Conservation (phyloP, 208 protist genomes). For the Crithidia sp. region DNA sequence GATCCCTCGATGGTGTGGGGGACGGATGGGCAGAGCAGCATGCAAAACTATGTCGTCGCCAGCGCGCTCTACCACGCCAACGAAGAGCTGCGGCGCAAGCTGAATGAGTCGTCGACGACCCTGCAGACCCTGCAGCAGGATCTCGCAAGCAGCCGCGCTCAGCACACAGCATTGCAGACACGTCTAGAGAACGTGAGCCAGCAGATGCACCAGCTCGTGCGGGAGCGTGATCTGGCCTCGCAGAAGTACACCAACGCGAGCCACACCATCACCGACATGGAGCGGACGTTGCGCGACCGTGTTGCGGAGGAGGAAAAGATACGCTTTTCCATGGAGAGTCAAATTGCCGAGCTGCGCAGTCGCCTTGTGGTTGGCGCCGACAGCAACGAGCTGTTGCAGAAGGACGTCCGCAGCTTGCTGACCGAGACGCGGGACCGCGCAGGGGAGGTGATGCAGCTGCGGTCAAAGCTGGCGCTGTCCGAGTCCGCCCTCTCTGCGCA, state of each 20-base stretch:
- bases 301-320: slow-evolving; percentile 67
- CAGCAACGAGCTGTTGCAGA: slow-evolving; percentile 80
- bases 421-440: slow-evolving; percentile 70
- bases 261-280: slow-evolving; percentile 56
- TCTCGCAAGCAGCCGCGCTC: slow-evolving; percentile 51
- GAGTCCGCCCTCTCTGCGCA: slow-evolving; percentile 84
- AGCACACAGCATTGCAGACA: slow-evolving; percentile 45
- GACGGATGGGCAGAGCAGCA: slow-evolving; percentile 62
- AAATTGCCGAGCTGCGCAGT: slow-evolving; percentile 81
- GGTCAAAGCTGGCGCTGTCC: slow-evolving; percentile 70
- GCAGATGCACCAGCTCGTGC: slow-evolving; percentile 85
- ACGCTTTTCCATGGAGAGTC: slow-evolving; percentile 69
- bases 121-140: slow-evolving; percentile 81
- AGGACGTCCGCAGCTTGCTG: slow-evolving; percentile 73
- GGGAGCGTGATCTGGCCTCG: slow-evolving; percentile 76
- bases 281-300: slow-evolving; percentile 62
- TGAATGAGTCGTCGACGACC: slow-evolving; percentile 68
- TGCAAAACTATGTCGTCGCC: slow-evolving; percentile 82
- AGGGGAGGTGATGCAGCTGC: slow-evolving; percentile 62
- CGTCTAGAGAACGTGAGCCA: slow-evolving; percentile 63
- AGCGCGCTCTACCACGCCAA: slow-evolving; percentile 88
- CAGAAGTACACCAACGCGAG: slow-evolving; percentile 70
- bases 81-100: slow-evolving; percentile 82
- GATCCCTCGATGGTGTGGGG: slow-evolving; percentile 91
- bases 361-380: slow-evolving; percentile 79